Evolutionary conservation across 768 basidiomycete genomes (phyloP).

Genomic region (Cystofilobasidium ferigula): DNA sequence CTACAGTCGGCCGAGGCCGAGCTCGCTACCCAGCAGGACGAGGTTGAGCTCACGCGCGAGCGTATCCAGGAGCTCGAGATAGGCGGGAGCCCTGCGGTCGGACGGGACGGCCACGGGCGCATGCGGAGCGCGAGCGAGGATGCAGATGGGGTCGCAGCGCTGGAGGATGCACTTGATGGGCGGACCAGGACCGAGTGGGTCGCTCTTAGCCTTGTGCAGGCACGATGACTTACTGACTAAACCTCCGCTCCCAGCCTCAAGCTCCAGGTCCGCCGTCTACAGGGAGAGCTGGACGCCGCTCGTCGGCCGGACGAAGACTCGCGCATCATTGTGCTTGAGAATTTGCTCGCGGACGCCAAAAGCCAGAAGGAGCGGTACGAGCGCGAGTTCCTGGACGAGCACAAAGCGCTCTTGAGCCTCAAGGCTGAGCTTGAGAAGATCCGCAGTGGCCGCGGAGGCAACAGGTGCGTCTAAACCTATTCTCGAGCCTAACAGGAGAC

Average conservation of each 20-base stretch:
- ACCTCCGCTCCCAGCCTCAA: conserved; percentile 56
- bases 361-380: conserved; percentile 83
- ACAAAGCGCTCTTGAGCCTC: conserved; percentile 68
- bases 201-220: not conserved
- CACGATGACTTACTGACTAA: not conserved
- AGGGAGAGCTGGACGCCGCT: conserved; percentile 66
- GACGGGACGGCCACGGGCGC: conserved; percentile 41
- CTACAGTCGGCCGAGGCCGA: conserved; percentile 23
- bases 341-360: conserved; percentile 79
- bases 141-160: conserved; percentile 42
- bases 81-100: conserved; percentile 3
- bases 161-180: conserved; percentile 66
- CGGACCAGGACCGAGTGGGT: conserved; percentile 53
- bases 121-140: conserved; percentile 32
- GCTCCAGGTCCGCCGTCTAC: conserved; percentile 66
- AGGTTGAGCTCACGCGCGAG: conserved; percentile 80
- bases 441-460: conserved; percentile 71
- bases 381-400: conserved; percentile 68
- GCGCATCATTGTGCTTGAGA: conserved; percentile 73
- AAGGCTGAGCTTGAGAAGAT: conserved; percentile 80
- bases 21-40: conserved; percentile 42
- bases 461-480: conserved; percentile 50
- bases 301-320: conserved; percentile 53
- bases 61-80: conserved; percentile 79
- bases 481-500: not conserved